Conservation (phyloP, 2,329 filamentous ascomycete genomes). For the Claviceps digitariae region DNA sequence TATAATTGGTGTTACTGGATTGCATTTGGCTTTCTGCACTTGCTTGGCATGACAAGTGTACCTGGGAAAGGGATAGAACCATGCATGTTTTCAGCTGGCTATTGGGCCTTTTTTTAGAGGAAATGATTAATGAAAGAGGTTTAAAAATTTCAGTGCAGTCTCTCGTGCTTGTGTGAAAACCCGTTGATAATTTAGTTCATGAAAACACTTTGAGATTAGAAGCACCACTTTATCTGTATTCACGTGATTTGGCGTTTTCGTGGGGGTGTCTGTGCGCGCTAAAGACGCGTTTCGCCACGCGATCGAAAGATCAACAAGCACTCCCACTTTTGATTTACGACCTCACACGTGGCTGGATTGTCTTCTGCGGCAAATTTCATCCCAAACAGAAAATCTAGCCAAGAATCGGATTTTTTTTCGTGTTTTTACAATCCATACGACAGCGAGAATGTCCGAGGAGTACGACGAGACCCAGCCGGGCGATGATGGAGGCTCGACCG, state of each 20-base stretch:
- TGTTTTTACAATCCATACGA: not conserved
- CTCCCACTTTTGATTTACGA: not conserved
- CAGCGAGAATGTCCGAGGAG: conserved; percentile 32
- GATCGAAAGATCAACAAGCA: not conserved
- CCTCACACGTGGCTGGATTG: not conserved
- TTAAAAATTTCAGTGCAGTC: not conserved
- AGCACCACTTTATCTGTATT: not conserved
- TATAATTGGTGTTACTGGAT: conserved; percentile 1
- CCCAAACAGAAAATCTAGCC: not conserved
- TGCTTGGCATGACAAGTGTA: not conserved
- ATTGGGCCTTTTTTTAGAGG: not conserved
- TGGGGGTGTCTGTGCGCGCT: conserved; percentile 14
- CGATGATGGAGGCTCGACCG: conserved; percentile 62
- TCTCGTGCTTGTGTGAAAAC: not conserved
- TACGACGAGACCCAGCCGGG: conserved; percentile 51
- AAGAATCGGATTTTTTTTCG: too few relatives aligned
- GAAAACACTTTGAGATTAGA: not conserved
- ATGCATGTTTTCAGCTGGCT: not conserved
- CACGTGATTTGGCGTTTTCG: conserved; percentile 28
- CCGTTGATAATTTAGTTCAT: not conserved
- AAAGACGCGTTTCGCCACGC: conserved; percentile 18
- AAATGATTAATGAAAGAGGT: not conserved
- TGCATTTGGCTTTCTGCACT: not conserved
- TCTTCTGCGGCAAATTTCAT: not conserved
- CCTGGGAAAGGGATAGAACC: not conserved